phyloP scores from a whole-genome alignment of 768 basidiomycete genomes.

The Kwoniella mangroviensis region DNA sequence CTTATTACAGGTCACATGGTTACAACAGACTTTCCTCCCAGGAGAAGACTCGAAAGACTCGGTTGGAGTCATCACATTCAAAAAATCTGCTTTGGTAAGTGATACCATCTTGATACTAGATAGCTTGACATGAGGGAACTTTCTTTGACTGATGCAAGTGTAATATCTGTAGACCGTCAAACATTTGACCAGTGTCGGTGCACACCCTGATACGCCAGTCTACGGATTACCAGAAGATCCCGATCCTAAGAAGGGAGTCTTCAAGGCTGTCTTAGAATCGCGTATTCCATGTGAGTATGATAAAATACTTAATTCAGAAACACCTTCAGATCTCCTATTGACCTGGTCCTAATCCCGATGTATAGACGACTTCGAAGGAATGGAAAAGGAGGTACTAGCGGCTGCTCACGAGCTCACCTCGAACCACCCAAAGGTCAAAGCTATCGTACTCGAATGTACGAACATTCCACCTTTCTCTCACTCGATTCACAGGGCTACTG shows the following conservation, averaged over 20 bases:
- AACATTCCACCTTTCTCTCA: constrained; percentile 43
- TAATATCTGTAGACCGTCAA: constrained; percentile 24
- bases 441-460: constrained; percentile 44
- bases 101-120: neutral
- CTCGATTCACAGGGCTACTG: constrained; percentile 30
- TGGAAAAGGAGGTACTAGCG: constrained; percentile 35
- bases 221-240: constrained; percentile 30
- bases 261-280: constrained; percentile 34
- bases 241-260: constrained; percentile 26
- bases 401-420: constrained; percentile 27
- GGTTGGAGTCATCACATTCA: constrained; percentile 43
- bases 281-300: constrained; percentile 27
- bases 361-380: constrained; percentile 42
- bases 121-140: neutral
- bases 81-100: constrained; percentile 33
- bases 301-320: neutral
- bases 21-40: constrained; percentile 35
- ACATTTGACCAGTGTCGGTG: constrained; percentile 40
- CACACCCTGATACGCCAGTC: constrained; percentile 32
- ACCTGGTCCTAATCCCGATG: neutral
- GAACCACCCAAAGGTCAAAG: constrained; percentile 32
- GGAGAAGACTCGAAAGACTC: constrained; percentile 20
- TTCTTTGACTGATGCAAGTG: too few relatives aligned
- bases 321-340: neutral
- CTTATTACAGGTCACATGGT: constrained; percentile 37